Percentiles rank a stretch among this genome's conserved stretches.
These are phyloP conservation scores for Rhodosporidiobolus odoratus DNA, from an alignment of 768 basidiomycete genomes.

Conservation along the genomic window DNA sequence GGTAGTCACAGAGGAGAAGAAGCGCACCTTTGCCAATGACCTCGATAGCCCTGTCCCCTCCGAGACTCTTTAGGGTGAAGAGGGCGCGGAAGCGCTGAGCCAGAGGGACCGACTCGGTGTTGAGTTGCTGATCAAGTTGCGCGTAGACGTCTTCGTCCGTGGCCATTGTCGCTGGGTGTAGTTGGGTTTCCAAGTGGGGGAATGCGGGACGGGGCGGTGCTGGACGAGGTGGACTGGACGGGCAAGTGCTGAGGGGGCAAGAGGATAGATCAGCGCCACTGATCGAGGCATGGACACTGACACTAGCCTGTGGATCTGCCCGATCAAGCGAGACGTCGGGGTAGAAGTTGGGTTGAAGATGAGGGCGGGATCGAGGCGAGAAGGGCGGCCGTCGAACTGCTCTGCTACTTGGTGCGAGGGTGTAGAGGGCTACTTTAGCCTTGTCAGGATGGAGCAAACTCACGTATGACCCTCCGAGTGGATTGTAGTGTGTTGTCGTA, in stretches of 20 bases:
- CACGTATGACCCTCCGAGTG: too few relatives aligned
- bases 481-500: too few relatives aligned
- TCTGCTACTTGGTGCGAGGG: too few relatives aligned
- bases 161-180: not conserved
- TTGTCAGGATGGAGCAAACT: too few relatives aligned
- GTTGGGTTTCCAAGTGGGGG: not conserved
- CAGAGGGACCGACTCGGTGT: conserved; percentile 67
- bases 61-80: conserved; percentile 81
- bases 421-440: too few relatives aligned
- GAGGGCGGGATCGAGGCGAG: not conserved
- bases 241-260: not conserved
- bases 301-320: not conserved
- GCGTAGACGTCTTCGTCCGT: conserved; percentile 55
- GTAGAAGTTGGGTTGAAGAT: too few relatives aligned
- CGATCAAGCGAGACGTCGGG: not conserved
- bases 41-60: conserved; percentile 58
- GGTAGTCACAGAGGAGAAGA: not conserved
- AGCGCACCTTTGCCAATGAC: conserved; percentile 75
- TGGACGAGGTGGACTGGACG: not conserved
- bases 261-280: not conserved
- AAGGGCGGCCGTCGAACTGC: not conserved
- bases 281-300: not conserved
- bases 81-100: conserved; percentile 84
- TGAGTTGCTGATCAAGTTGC: conserved; percentile 72
- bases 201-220: not conserved